Conservation (phyloP, 441 rosid genomes). For the Gossypium davidsonii region DNA sequence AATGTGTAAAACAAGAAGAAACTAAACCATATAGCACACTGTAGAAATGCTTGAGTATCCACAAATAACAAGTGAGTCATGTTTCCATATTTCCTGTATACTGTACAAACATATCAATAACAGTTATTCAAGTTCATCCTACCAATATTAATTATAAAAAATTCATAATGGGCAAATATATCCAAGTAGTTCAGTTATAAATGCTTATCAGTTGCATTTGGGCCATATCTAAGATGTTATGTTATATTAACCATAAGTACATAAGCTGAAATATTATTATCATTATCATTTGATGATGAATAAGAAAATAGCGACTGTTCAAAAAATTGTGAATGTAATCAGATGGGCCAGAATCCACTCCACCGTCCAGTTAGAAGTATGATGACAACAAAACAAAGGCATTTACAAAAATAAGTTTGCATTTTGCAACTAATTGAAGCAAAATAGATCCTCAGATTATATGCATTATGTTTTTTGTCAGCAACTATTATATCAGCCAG, state of each 20-base stretch:
- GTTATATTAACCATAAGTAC: not conserved
- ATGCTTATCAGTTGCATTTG: not conserved
- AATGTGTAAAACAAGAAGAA: not conserved
- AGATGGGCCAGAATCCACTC: not conserved
- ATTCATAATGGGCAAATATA: not conserved
- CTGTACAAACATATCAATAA: not conserved
- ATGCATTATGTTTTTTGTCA: not conserved
- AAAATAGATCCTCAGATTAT: not conserved
- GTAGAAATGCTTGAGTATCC: not conserved
- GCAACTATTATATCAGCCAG: not conserved
- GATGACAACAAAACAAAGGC: not conserved
- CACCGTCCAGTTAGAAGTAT: not conserved
- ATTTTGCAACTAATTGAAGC: not conserved
- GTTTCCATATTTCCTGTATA: not conserved
- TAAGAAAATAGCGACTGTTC: not conserved
- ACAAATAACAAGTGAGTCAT: not conserved
- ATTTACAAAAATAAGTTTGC: not conserved
- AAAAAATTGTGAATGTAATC: not conserved
- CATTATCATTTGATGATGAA: not conserved
- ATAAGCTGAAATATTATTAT: not conserved
- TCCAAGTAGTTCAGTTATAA: not conserved
- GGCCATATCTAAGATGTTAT: not conserved
- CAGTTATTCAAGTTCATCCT: slow-evolving; percentile 2
- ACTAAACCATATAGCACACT: not conserved
- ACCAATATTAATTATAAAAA: not conserved